Conservation (phyloP, 2,329 filamentous ascomycete species). For the Talaromyces islandicus region DNA sequence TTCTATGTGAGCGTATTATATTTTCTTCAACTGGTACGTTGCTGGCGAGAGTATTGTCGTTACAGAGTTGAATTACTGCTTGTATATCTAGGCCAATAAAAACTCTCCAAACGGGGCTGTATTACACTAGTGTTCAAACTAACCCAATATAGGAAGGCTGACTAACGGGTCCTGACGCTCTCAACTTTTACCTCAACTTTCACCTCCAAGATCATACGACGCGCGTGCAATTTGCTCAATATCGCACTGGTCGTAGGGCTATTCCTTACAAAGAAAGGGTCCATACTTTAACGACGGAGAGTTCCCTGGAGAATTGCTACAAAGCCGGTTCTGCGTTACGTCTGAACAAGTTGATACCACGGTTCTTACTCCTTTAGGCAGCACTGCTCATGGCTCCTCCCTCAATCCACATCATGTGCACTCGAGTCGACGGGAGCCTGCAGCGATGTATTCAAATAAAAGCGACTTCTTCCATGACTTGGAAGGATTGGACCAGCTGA, state of each 20-base stretch:
- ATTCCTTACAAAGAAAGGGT: not conserved
- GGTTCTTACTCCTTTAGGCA: conserved; percentile 3
- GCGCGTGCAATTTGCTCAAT: not conserved
- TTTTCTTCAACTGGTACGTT: not conserved
- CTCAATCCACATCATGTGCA: not conserved
- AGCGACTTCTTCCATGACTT: conserved; percentile 29
- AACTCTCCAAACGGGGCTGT: not conserved
- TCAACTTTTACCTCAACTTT: not conserved
- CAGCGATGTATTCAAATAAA: conserved; percentile 5
- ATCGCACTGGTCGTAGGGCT: not conserved
- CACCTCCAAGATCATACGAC: not conserved
- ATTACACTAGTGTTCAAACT: not conserved
- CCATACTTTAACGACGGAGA: not conserved
- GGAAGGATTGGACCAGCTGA: conserved; percentile 24
- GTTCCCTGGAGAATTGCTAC: not conserved
- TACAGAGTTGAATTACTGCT: not conserved
- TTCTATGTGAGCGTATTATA: not conserved
- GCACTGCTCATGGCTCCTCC: conserved; percentile 5
- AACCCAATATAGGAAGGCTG: not conserved
- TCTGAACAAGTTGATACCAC: not conserved
- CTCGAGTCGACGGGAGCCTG: not conserved
- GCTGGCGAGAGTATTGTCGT: not conserved
- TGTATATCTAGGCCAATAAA: not conserved
- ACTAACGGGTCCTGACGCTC: not conserved
- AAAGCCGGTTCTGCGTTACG: not conserved